Conservation (phyloP, 345 rosid species). For the Abelmoschus esculentus region DNA sequence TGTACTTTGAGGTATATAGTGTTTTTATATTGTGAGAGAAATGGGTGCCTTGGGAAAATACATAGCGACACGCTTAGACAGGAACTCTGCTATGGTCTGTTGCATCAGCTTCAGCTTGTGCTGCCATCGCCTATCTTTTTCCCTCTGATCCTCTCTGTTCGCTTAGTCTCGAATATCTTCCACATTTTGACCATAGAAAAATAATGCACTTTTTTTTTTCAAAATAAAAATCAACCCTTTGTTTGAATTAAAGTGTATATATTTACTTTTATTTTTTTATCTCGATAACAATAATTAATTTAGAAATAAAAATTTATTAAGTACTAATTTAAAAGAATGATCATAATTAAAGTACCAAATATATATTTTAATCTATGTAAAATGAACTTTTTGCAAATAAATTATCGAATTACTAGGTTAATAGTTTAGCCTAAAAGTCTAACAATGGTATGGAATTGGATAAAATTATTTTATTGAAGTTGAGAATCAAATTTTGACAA, state of each 20-base stretch:
- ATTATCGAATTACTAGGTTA: too few species aligned
- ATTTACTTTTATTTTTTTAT: too few species aligned
- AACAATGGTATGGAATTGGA: too few species aligned
- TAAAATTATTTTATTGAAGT: too few species aligned
- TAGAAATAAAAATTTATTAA: too few species aligned
- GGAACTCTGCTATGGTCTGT: not conserved
- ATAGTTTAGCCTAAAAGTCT: too few species aligned
- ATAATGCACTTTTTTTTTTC: not conserved
- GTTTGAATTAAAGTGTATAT: not conserved
- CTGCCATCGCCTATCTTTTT: not conserved
- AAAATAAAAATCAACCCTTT: not conserved
- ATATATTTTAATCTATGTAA: too few species aligned
- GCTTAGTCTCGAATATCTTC: constrained; percentile 13
- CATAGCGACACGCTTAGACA: constrained; percentile 10
- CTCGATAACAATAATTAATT: too few species aligned
- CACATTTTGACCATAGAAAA: constrained; percentile 2
- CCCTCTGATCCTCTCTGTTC: not conserved
- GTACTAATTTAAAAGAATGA: too few species aligned
- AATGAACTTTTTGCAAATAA: too few species aligned
- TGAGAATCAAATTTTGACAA: too few species aligned
- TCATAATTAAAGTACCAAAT: too few species aligned
- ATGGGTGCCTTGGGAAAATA: constrained; percentile 21
- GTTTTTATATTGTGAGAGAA: not conserved
- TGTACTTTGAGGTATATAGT: not conserved
- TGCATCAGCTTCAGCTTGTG: not conserved